Base-by-base conservation (phyloP, 2,329 filamentous ascomycete species). In the Botrytis hyacinthi region DNA sequence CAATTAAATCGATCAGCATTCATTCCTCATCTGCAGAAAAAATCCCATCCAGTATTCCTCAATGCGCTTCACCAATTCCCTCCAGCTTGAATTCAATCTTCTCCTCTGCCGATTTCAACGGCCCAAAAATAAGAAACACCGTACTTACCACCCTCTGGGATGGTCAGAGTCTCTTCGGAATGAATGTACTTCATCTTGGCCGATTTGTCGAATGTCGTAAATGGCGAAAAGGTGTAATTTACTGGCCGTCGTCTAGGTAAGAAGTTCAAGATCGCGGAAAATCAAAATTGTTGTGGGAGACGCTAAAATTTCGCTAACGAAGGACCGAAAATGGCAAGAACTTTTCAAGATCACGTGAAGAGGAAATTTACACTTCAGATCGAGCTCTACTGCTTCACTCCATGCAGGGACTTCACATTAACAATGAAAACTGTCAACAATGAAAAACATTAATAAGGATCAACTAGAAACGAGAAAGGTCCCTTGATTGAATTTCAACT, bases 181-280 rank as follows among this genome's bases (percentile, higher is more conserved):
- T 98, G 94, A 89, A 99, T 97, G 93, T 98, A 98, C 90, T 93
- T 97, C 96, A 98, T 98, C 88, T 93, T 98, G 92, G 87, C 79
- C 75, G 77, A 71, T 77, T 76, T 76, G 79, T 80, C 76, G 78
- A 72, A 65, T 72, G 63, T 72, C 71, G 71, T 61, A 72, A 72
- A 72, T 72, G 71, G 71, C 71, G 71, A 60, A 68, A 72, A 67
- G 71, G 71, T 72, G 63, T 72, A 60, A 57, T 71, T 51, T 54
- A 48, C 69, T 70, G 60, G 63, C 68, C 75, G 72, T 73, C 67
- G 70, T 76, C 73, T 61, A 37, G 44, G 40, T 51, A 72, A 67
- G 63, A 59, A 59, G 48, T 65, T 48, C 60, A 57, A 72, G 37
- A 72, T 69, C 51, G 71, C 71, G 71, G 71, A 72, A 72, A 69